These are phyloP conservation scores for Escallonia rubra DNA, from an alignment of 129 eudicot genomes.

Conservation along the genomic window DNA sequence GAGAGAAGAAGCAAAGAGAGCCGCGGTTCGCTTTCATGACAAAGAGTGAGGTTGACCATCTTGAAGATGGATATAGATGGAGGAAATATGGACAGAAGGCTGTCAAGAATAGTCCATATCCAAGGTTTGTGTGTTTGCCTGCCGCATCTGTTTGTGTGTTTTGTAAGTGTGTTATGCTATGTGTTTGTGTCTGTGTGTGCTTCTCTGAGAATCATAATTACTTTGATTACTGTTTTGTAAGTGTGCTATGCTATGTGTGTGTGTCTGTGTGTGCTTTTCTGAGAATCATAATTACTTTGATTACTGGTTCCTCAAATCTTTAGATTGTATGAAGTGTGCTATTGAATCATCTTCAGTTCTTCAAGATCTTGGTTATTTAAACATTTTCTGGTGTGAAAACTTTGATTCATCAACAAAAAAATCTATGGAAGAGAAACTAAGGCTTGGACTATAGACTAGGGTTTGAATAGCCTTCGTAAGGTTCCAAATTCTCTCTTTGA, in stretches of 20 bases:
- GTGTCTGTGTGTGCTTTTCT: no score
- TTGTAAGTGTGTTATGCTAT: background rate
- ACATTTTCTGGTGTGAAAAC: background rate
- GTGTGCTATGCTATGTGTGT: no score
- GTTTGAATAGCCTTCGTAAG: background rate
- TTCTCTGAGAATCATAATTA: background rate
- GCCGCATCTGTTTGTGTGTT: background rate
- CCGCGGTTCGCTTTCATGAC: conserved; percentile 89
- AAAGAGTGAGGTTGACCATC: conserved; percentile 90
- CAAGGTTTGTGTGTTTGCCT: conserved; percentile 41
- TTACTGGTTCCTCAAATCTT: no score
- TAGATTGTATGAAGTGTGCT: no score
- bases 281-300: background rate
- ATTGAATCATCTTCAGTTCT: no score
- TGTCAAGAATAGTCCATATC: conserved; percentile 87
- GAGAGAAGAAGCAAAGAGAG: conserved; percentile 64
- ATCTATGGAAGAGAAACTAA: background rate
- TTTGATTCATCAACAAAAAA: background rate
- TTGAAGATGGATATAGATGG: conserved; percentile 98
- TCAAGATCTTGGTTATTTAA: no score
- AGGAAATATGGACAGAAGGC: conserved; percentile 96
- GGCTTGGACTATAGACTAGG: background rate
- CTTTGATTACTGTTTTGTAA: background rate
- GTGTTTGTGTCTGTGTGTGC: no score
- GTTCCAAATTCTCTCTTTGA: no score